These are phyloP conservation scores for Cucumis hystrix DNA, from an alignment of 306 rosid species.

Conservation along the genomic window DNA sequence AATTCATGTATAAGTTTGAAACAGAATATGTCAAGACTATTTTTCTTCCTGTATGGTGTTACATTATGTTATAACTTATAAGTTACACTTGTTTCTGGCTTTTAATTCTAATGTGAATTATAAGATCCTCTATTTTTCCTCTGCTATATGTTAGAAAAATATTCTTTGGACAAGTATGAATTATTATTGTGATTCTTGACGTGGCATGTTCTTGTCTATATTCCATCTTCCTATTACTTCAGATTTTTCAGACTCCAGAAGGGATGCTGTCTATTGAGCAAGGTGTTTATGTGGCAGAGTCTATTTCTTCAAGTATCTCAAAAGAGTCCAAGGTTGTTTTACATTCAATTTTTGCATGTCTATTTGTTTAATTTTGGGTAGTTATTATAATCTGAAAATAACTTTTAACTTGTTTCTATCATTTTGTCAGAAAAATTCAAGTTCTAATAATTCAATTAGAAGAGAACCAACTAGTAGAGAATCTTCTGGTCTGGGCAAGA, in stretches of 20 bases:
- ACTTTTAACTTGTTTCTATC: neutral
- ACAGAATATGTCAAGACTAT: neutral
- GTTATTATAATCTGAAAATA: neutral
- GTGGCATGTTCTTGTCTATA: neutral
- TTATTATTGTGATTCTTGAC: neutral
- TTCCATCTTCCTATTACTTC: slow-evolving; percentile 12
- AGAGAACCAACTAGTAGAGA: slow-evolving; percentile 55
- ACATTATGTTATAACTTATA: neutral
- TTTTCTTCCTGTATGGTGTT: neutral
- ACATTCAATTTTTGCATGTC: slow-evolving; percentile 60
- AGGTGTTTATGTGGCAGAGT: slow-evolving; percentile 89
- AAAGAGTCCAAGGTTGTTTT: slow-evolving; percentile 71
- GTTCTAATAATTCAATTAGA: slow-evolving; percentile 53
- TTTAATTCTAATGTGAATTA: neutral
- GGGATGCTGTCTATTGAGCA: slow-evolving; percentile 83
- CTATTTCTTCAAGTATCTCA: slow-evolving; percentile 51
- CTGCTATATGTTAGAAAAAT: neutral
- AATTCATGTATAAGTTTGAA: neutral
- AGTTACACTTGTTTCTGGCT: neutral
- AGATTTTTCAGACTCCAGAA: slow-evolving; percentile 88
- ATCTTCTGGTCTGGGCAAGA: slow-evolving; percentile 44
- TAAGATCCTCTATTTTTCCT: neutral
- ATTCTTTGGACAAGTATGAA: neutral
- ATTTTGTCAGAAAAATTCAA: slow-evolving; percentile 33
- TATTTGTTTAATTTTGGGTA: slow-evolving; percentile 26